Evolutionary conservation across 305 asterid species (phyloP), one percentile per base, ranked within the genome.

Genomic region (Rubia tinctorum): DNA sequence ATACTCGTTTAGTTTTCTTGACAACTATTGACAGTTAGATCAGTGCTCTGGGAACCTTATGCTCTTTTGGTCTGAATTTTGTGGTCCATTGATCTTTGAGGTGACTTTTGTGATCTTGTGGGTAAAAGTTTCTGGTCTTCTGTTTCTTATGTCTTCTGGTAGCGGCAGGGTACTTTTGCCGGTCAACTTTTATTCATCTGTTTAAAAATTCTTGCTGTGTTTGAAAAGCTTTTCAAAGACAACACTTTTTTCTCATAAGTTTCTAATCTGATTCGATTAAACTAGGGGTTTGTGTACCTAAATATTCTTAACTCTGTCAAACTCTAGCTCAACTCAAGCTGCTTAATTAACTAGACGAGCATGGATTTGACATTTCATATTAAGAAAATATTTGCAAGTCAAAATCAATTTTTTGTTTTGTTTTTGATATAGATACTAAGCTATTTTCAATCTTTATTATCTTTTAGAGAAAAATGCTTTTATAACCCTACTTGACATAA

Each of bases 11-110:
- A 55, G 34, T 30, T 69, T 27, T 42, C 44, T 64, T 73, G 56
- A 43, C 76, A 67, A 20, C 1, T 53, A 60, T 69, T 68, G 60
- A 68, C 78, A 74, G 56, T 62, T 65, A 64, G 67, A 75, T 42
- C 56, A 66, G 68, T 25, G 66, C 59, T 27, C 55, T 11, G 58
- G 70, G 23, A 51, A 18, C 25, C 15, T 7, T 14, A 17, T 53
- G 22, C 59, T 53, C 59, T 12, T 44, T 40, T 39, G 42, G 5
- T 43, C 64, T 18, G 47, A 43, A 3, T 39, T 5, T 49, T n/a
- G 20, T 12, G 25, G 25, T 60, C 22, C 51, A 39, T 15, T n/a
- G 5, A 4, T 51, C 5, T 60, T 18, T 71, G 20, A 71, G 40
- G 56, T 51, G 15, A 49, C 72, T 25, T 27, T 62, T 27, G 20